A percentile compares a stretch with the other conserved stretches of the same genome.
Evolutionary conservation across 257 asterid species (phyloP).

Genomic region (Solanum gracilifrons): DNA sequence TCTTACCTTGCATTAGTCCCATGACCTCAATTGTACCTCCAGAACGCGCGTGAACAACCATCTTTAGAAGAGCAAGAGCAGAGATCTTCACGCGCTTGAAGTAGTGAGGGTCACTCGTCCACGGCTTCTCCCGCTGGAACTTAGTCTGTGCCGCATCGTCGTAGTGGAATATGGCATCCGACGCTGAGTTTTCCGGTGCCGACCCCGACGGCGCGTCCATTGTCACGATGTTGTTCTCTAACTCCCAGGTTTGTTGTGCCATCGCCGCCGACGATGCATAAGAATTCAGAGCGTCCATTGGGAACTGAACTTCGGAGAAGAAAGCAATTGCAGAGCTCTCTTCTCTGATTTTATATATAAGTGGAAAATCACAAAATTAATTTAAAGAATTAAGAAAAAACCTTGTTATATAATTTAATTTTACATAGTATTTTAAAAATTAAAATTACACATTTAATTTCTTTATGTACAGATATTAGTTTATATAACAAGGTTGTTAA

Average conservation of each 20-base stretch:
- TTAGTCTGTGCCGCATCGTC: conserved; percentile 70
- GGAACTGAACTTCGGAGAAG: background rate
- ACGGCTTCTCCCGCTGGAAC: conserved; percentile 82
- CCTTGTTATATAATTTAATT: background rate
- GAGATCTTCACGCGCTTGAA: conserved; percentile 96
- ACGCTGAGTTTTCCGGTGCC: conserved; percentile 28
- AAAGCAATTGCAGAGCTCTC: background rate
- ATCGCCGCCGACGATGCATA: conserved; percentile 35
- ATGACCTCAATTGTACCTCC: conserved; percentile 96
- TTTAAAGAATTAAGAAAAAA: background rate
- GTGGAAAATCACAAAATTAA: background rate
- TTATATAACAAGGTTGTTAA: background rate
- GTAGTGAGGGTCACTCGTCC: conserved; percentile 87
- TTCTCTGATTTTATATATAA: background rate
- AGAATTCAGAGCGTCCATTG: conserved; percentile 30
- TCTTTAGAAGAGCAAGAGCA: conserved; percentile 91
- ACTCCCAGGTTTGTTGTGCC: conserved; percentile 74
- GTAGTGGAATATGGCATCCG: conserved; percentile 79
- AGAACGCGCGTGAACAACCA: conserved; percentile 99
- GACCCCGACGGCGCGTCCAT: conserved; percentile 19
- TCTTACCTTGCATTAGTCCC: conserved; percentile 99
- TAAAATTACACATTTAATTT: background rate
- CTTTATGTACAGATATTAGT: background rate
- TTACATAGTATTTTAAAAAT: background rate
- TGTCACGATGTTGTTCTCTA: conserved; percentile 50